A percentile compares a stretch with the other conserved stretches of the same genome.
These are phyloP conservation scores for Quercus phellos DNA, from an alignment of 331 rosid genomes.

Conservation along the genomic window DNA sequence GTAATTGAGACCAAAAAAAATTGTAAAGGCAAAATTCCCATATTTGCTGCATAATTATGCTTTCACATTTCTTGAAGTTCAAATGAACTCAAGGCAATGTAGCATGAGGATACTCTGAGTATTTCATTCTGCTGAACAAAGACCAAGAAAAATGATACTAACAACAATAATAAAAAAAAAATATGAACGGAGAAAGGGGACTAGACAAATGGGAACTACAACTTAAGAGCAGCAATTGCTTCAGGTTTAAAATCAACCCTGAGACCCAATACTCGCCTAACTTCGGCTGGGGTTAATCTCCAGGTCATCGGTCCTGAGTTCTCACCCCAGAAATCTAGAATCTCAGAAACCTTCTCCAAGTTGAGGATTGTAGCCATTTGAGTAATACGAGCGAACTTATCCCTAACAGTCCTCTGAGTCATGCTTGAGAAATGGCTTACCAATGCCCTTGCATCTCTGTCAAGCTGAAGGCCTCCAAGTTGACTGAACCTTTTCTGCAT, in stretches of 20 bases:
- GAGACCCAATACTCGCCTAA: slow-evolving; percentile 82
- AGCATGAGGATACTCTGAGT: neutral
- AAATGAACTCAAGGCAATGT: neutral
- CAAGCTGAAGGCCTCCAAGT: slow-evolving; percentile 98
- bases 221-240: slow-evolving; percentile 80
- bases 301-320: slow-evolving; percentile 98
- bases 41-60: too few relatives aligned
- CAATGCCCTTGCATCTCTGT: slow-evolving; percentile 86
- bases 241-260: slow-evolving; percentile 95
- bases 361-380: slow-evolving; percentile 95
- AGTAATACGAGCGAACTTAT: slow-evolving; percentile 90
- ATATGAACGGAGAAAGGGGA: slow-evolving; percentile 11
- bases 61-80: neutral
- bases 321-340: slow-evolving; percentile 98
- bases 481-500: slow-evolving; percentile 95
- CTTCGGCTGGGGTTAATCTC: slow-evolving; percentile 97
- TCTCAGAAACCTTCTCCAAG: slow-evolving; percentile 92
- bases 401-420: slow-evolving; percentile 94
- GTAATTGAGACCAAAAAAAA: too few relatives aligned
- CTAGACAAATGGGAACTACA: slow-evolving; percentile 36
- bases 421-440: slow-evolving; percentile 90
- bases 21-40: too few relatives aligned
- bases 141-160: slow-evolving; percentile 5
- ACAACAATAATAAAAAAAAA: slow-evolving; percentile 33
- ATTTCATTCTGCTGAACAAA: slow-evolving; percentile 2